Conservation (phyloP, 2,329 filamentous ascomycete species). For the Clarireedia hainanense region DNA sequence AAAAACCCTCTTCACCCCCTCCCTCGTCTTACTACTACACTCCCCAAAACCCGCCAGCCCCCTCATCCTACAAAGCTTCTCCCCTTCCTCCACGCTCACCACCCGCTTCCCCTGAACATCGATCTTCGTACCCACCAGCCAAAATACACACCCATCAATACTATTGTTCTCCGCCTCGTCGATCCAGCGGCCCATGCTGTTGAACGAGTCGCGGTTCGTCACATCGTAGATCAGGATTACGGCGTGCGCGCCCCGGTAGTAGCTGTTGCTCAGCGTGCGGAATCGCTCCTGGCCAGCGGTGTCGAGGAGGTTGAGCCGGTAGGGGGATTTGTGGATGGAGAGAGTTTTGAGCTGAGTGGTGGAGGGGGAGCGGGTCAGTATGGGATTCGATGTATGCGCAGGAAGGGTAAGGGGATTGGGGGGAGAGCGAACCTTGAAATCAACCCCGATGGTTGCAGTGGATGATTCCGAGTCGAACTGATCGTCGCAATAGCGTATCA, state of each 20-base stretch:
- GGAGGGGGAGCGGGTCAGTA: neutral
- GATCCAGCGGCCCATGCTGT: slow-evolving; percentile 46
- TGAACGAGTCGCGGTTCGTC: slow-evolving; percentile 50
- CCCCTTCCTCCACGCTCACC: slow-evolving; percentile 41
- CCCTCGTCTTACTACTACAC: slow-evolving; percentile 45
- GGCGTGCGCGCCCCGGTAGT: slow-evolving; percentile 91
- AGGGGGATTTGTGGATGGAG: slow-evolving; percentile 42
- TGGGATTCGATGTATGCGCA: neutral
- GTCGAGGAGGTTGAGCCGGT: slow-evolving; percentile 54
- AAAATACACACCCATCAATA: slow-evolving; percentile 40
- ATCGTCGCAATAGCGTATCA: slow-evolving; percentile 48
- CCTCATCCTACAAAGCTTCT: slow-evolving; percentile 31
- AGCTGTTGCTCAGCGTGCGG: slow-evolving; percentile 85
- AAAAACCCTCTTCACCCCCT: slow-evolving; percentile 44
- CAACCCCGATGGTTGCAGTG: slow-evolving; percentile 49
- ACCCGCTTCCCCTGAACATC: slow-evolving; percentile 37
- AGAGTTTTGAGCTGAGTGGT: slow-evolving; percentile 45
- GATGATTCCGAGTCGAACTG: slow-evolving; percentile 48
- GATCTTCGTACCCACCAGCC: slow-evolving; percentile 44
- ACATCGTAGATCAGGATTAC: slow-evolving; percentile 96
- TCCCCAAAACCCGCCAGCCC: slow-evolving; percentile 44
- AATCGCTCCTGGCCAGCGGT: slow-evolving; percentile 96
- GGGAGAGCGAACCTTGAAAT: slow-evolving; percentile 41
- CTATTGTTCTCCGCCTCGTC: slow-evolving; percentile 45
- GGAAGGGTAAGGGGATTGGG: neutral